Conservation (phyloP, 805 yeast genomes). For the Yarrowia osloensis region DNA sequence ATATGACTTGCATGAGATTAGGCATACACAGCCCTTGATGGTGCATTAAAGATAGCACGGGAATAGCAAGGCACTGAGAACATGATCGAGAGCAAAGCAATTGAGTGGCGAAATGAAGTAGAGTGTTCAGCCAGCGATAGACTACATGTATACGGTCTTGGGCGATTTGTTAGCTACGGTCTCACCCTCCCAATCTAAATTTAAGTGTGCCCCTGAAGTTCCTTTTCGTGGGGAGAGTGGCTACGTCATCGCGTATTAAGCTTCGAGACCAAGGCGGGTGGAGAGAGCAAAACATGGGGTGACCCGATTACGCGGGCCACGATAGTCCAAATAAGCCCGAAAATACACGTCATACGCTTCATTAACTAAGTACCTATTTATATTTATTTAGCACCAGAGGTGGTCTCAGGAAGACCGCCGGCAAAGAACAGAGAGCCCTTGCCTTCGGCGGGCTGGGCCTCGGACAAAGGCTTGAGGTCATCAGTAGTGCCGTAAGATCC, state of each 20-base stretch:
- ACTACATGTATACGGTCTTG: background rate
- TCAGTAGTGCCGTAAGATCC: slow-evolving; percentile 42
- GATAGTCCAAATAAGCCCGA: background rate
- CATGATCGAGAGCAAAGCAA: background rate
- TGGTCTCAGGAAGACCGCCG: slow-evolving; percentile 42
- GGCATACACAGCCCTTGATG: background rate
- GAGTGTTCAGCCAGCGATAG: background rate
- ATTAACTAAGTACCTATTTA: background rate
- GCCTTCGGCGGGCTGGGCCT: slow-evolving; percentile 30
- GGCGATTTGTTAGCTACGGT: background rate
- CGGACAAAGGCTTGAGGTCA: slow-evolving; percentile 41
- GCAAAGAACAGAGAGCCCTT: slow-evolving; percentile 41
- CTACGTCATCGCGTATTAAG: slow-evolving; percentile 5
- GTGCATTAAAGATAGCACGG: background rate
- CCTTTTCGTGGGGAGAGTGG: background rate
- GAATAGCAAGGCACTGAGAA: background rate
- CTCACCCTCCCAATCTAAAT: background rate
- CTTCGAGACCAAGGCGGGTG: background rate
- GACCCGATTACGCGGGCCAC: too few relatives aligned
- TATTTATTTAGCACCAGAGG: slow-evolving; percentile 36
- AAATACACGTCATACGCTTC: background rate
- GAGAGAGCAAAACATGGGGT: background rate
- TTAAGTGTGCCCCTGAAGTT: slow-evolving; percentile 7
- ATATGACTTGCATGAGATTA: slow-evolving; percentile 25
- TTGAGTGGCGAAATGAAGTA: background rate